phyloP scores from a whole-genome alignment of 1,284 basidiomycete genomes.

The Heliocybe sulcata region DNA sequence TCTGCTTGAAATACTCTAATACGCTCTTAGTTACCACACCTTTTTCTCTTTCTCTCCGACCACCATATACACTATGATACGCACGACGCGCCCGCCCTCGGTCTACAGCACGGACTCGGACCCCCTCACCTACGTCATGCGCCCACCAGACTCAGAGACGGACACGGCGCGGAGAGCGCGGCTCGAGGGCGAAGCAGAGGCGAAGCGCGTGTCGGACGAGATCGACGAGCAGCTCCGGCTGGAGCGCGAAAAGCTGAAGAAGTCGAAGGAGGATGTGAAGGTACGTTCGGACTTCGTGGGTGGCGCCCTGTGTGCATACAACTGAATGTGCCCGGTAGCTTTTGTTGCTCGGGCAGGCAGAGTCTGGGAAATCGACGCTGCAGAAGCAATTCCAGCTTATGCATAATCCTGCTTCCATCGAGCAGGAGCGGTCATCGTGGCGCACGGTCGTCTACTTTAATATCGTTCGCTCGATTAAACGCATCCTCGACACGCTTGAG shows the following conservation, averaged over 20 bases:
- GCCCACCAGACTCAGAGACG: conserved; percentile 60
- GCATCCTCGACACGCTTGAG: conserved; percentile 66
- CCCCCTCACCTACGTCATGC: conserved; percentile 61
- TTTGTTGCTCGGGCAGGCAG: conserved; percentile 72
- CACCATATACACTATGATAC: conserved; percentile 18
- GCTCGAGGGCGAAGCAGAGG: conserved; percentile 60
- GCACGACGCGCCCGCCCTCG: conserved; percentile 34
- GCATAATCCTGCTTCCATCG: conserved; percentile 70
- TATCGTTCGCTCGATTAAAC: conserved; percentile 68
- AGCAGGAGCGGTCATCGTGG: conserved; percentile 75
- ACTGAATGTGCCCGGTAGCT: conserved; percentile 34
- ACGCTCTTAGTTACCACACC: conserved; percentile 10
- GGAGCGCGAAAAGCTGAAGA: conserved; percentile 57
- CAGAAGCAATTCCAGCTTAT: conserved; percentile 84
- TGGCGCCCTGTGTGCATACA: conserved; percentile 9
- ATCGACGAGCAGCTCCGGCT: conserved; percentile 73
- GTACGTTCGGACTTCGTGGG: conserved; percentile 26
- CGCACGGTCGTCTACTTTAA: conserved; percentile 80
- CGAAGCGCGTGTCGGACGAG: conserved; percentile 64
- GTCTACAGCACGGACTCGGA: conserved; percentile 40
- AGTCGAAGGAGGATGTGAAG: conserved; percentile 67
- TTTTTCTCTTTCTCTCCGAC: conserved; percentile 27
- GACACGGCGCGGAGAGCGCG: conserved; percentile 52
- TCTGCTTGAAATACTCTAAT: conserved; percentile 7
- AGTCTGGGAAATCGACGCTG: conserved; percentile 77